Base-by-base conservation (phyloP, 306 rosid genomes). In the Lagenaria siceraria region DNA sequence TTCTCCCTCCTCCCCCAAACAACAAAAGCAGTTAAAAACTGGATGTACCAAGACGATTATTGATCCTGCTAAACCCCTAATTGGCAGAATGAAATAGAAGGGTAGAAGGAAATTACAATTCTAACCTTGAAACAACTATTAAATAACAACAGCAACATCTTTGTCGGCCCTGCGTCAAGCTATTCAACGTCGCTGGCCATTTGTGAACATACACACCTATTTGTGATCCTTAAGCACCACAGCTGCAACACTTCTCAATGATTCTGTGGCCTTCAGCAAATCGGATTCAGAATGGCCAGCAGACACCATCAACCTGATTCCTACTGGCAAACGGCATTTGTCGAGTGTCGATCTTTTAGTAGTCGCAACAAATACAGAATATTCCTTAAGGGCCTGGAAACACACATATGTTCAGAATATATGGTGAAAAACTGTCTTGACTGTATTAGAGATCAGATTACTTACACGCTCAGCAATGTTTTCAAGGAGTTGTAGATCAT, bases 321-420 rank as follows among this genome's bases (percentile, higher is more conserved):
- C 99, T 18, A 90, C 77, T 0, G 99, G 92, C 76, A 96, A 86
- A 17, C 79, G 87, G 42, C 99, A 90, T 72, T 86, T 96, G 80
- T 96, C 98, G 53, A 90, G 78, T 48, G 86, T 87, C n/a, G 99
- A 92, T 83, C 92, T 89, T 83, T 85, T 91, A 64, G 98, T 88
- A 74, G 85, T 40, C 76, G 82, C 96, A 79, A 86, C 88, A 85
- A 90, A 80, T 31, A 92, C 77, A 27, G 91, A 88, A 82, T 90
- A 90, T 80, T 96, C 98, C 64, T 87, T 86, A 87, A 96, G 83
- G 69, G 70, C 88, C 99, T 96, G 90, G 19, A 56, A 81, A 56
- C 12, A 46, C 81, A 62, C 14, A 75, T 42, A 52, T 56, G 66
- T 21, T 78, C 33, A 64, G 76, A 10, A 65, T 33, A 38, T 12